These are phyloP conservation scores for Agapanthus africanus DNA, from an alignment of 106 monocot genomes.

Conservation along the genomic window DNA sequence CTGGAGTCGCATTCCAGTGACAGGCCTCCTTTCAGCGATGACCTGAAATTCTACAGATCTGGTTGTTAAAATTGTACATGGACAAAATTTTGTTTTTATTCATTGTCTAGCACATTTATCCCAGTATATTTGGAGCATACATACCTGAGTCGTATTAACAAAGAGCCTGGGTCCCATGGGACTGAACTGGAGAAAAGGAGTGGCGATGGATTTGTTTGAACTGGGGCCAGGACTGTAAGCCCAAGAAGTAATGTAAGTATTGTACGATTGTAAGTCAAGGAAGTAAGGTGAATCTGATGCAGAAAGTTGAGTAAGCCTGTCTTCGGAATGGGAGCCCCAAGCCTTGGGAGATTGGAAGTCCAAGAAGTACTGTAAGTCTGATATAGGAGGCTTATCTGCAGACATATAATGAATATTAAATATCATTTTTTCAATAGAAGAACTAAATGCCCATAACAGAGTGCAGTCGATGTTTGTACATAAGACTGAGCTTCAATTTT, in stretches of 20 bases:
- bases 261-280: no score
- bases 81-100: no score
- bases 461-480: no score
- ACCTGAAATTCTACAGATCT: constrained; percentile 33
- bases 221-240: constrained; percentile 50
- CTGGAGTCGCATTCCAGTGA: constrained; percentile 78
- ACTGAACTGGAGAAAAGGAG: constrained; percentile 41
- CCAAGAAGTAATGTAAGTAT: no score
- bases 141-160: constrained; percentile 63
- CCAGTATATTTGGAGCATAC: neutral
- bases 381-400: constrained; percentile 74
- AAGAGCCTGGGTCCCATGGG: constrained; percentile 68
- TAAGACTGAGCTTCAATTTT: no score
- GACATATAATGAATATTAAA: no score
- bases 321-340: constrained; percentile 70
- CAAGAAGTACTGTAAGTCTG: constrained; percentile 68
- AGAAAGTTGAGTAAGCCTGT: no score
- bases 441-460: no score
- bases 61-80: neutral
- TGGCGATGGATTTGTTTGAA: constrained; percentile 35
- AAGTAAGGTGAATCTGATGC: no score
- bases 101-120: no score
- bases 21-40: constrained; percentile 33
- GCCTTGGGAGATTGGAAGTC: constrained; percentile 75
- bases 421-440: no score